These are phyloP conservation scores for Atkinsonella hypoxylon DNA, from an alignment of 2,329 filamentous ascomycete genomes.

Conservation along the genomic window DNA sequence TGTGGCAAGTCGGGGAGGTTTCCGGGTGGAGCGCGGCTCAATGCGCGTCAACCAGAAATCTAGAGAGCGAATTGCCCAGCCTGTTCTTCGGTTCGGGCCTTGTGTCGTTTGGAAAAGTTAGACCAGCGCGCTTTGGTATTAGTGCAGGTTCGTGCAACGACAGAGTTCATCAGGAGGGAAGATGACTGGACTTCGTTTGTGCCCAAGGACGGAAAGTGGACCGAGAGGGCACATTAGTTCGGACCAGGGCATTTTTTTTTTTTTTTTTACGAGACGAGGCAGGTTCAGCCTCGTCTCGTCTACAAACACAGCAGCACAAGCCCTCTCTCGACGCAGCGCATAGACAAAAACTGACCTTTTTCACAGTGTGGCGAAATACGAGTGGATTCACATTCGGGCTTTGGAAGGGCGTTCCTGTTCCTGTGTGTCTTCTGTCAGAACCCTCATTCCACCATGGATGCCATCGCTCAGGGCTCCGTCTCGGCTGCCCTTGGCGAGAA, in stretches of 20 bases:
- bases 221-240: background rate
- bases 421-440: background rate
- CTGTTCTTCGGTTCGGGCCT: conserved; percentile 5
- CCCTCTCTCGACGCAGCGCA: conserved; percentile 2
- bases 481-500: background rate
- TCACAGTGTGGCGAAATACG: conserved; percentile 1
- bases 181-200: background rate
- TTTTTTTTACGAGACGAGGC: no score
- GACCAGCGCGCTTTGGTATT: background rate
- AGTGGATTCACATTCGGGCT: background rate
- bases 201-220: background rate
- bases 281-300: background rate
- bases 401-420: background rate
- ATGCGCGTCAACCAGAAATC: conserved; percentile 6
- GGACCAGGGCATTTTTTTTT: background rate
- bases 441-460: background rate
- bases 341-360: background rate
- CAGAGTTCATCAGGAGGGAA: background rate
- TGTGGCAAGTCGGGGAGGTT: conserved; percentile 6
- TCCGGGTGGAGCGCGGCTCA: conserved; percentile 2
- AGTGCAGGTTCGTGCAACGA: background rate
- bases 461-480: background rate
- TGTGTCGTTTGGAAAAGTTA: no score
- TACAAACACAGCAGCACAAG: background rate
- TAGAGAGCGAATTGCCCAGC: background rate